Conservation (phyloP, 768 basidiomycete species). For the Hysterangium stoloniferum region DNA sequence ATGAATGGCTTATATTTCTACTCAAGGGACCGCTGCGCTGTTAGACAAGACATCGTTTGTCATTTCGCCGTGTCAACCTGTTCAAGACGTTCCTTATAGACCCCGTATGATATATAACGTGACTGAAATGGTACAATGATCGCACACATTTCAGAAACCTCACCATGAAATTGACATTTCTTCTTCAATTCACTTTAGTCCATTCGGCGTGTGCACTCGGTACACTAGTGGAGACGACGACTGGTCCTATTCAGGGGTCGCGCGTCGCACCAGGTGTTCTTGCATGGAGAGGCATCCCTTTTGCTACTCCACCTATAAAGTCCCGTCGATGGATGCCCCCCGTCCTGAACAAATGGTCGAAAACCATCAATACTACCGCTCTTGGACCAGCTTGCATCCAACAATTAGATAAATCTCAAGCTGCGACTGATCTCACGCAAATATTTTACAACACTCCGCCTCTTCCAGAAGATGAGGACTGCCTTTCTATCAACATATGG, state of each 20-base stretch:
- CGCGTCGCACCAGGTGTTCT: conserved; percentile 3
- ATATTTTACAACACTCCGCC: conserved; percentile 11
- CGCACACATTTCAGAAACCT: too few species aligned
- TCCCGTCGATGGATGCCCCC: conserved; percentile 4
- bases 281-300: conserved; percentile 11
- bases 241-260: conserved; percentile 6
- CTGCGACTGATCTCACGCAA: conserved; percentile 1
- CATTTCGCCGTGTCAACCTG: too few species aligned
- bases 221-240: conserved; percentile 1
- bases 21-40: too few species aligned
- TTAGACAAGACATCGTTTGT: too few species aligned
- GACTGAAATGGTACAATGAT: too few species aligned
- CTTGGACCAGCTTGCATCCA: conserved; percentile 7
- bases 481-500: conserved; percentile 10
- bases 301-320: conserved; percentile 6
- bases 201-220: neutral
- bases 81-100: too few species aligned
- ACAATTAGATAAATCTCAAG: conserved; percentile 2
- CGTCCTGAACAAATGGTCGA: conserved; percentile 1
- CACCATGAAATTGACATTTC: neutral
- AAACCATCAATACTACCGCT: neutral
- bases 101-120: too few species aligned
- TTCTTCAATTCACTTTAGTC: neutral
- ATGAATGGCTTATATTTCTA: too few species aligned
- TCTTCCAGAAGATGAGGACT: conserved; percentile 9